These are phyloP conservation scores for Tylopilus plumbeoviolaceoides DNA, from an alignment of 768 basidiomycete genomes.

Conservation along the genomic window DNA sequence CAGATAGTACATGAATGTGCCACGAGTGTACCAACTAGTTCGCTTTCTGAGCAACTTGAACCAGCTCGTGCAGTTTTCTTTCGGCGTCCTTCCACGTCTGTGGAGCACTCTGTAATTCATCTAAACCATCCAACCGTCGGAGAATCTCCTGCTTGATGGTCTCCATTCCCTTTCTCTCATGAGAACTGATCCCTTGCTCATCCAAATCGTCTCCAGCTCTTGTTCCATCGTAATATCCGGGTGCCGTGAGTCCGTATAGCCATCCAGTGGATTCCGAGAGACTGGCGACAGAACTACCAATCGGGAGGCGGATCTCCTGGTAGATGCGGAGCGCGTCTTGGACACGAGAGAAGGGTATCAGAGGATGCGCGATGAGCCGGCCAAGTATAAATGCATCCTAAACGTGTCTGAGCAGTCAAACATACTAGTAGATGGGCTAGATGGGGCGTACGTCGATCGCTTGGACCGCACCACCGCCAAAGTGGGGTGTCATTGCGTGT, in stretches of 20 bases:
- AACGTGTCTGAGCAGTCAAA: neutral
- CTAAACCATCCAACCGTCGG: conserved; percentile 16
- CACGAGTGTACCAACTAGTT: neutral
- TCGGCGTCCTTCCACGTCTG: conserved; percentile 19
- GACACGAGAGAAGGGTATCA: conserved; percentile 3
- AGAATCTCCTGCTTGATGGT: conserved; percentile 9
- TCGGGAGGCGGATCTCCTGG: conserved; percentile 13
- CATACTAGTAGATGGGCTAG: too few relatives aligned
- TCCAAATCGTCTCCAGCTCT: conserved; percentile 6
- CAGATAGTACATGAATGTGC: neutral
- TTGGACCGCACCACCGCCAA: neutral
- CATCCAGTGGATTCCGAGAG: conserved; percentile 14
- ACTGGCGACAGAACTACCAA: conserved; percentile 10
- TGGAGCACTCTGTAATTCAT: conserved; percentile 5
- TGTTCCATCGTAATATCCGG: conserved; percentile 22
- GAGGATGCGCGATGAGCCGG: conserved; percentile 22
- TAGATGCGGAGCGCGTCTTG: conserved; percentile 9
- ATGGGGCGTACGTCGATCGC: neutral
- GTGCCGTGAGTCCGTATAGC: conserved; percentile 18
- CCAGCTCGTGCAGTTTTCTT: conserved; percentile 1
- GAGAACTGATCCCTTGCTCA: conserved; percentile 2
- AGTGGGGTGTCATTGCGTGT: neutral
- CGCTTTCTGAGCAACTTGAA: neutral
- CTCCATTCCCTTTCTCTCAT: conserved; percentile 19
- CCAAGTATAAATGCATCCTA: conserved; percentile 17